These are phyloP conservation scores for Carex pumila DNA, from an alignment of 176 grass and related monocot species.

Conservation along the genomic window DNA sequence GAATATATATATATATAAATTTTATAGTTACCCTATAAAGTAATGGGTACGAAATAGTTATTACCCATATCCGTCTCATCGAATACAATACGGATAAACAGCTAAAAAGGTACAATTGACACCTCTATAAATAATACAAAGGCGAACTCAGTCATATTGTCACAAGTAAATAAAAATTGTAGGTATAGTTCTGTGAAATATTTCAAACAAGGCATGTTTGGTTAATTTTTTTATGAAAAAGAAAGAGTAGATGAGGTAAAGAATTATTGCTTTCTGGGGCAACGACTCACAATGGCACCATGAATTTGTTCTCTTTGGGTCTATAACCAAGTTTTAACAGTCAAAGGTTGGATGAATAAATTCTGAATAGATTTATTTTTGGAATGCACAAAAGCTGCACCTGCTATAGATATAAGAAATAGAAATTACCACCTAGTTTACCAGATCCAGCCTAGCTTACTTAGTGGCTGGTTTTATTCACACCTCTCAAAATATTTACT, in stretches of 20 bases:
- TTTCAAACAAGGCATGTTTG: background rate
- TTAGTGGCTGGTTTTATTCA: constrained; percentile 3
- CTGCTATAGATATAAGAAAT: constrained; percentile 16
- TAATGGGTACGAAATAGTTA: too few species aligned
- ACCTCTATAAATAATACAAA: too few species aligned
- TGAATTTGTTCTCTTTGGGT: constrained; percentile 30
- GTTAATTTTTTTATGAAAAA: background rate
- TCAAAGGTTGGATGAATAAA: constrained; percentile 26
- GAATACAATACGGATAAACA: too few species aligned
- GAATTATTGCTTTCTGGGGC: constrained; percentile 8
- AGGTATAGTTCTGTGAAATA: background rate
- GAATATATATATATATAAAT: too few species aligned
- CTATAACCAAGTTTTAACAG: background rate
- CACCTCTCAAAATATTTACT: background rate
- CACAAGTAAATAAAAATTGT: background rate
- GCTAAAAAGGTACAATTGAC: too few species aligned
- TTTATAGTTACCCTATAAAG: too few species aligned
- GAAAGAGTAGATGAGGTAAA: background rate
- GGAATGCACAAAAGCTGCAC: constrained; percentile 21
- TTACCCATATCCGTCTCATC: too few species aligned
- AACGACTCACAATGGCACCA: constrained; percentile 22
- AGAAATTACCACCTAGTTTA: constrained; percentile 13
- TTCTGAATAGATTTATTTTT: constrained; percentile 17
- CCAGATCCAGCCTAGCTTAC: constrained; percentile 17
- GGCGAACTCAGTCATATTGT: too few species aligned